These are phyloP conservation scores for Camelina hispida DNA, from an alignment of 345 rosid genomes.

Conservation along the genomic window DNA sequence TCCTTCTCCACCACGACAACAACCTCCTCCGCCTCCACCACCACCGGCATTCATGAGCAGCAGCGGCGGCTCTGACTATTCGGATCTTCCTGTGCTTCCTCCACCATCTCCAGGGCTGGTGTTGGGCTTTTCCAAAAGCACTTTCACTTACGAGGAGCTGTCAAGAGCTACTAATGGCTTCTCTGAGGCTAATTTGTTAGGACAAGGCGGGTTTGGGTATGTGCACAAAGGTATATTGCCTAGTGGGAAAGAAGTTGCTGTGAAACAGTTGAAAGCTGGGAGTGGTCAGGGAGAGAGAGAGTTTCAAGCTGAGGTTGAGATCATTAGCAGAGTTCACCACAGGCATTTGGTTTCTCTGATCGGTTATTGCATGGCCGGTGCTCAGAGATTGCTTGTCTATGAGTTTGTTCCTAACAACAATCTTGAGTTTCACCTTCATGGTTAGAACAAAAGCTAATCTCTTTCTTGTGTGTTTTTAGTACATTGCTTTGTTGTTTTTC, in stretches of 20 bases:
- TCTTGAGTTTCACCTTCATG: constrained; percentile 69
- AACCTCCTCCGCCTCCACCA: constrained; percentile 48
- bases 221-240: constrained; percentile 74
- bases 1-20: constrained; percentile 45
- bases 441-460: constrained; percentile 41
- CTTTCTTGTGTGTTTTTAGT: not conserved
- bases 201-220: constrained; percentile 77
- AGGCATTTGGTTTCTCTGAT: constrained; percentile 71
- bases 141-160: constrained; percentile 63
- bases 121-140: constrained; percentile 70
- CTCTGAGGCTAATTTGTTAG: constrained; percentile 66
- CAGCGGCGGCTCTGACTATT: constrained; percentile 71
- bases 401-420: constrained; percentile 73
- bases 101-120: constrained; percentile 66
- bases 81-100: constrained; percentile 59
- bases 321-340: constrained; percentile 73
- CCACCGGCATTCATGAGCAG: constrained; percentile 56
- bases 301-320: constrained; percentile 76
- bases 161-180: constrained; percentile 66
- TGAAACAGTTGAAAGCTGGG: constrained; percentile 69
- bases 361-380: constrained; percentile 65
- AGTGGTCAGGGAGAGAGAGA: constrained; percentile 73
- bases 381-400: constrained; percentile 67
- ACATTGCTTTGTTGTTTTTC: constrained; percentile 21
- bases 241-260: constrained; percentile 65